These are phyloP conservation scores for Hygrocybe coccinea DNA, from an alignment of 768 basidiomycete genomes.

Conservation along the genomic window DNA sequence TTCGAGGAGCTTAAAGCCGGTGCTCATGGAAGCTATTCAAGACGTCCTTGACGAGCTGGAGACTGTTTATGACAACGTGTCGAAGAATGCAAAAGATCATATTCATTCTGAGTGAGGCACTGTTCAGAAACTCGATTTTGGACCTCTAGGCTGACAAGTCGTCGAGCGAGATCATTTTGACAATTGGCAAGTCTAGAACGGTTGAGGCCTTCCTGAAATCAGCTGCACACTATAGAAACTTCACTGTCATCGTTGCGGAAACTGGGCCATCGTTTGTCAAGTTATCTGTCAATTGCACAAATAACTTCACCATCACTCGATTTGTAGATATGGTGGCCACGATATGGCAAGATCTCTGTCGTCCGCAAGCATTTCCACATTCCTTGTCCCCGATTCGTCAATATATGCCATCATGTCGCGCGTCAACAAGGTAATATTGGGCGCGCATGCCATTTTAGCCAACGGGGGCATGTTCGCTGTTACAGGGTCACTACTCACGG, in stretches of 20 bases:
- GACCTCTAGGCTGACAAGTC: neutral
- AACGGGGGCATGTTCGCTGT: constrained; percentile 95
- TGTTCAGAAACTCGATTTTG: neutral
- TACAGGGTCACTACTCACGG: constrained; percentile 78
- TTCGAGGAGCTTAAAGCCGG: constrained; percentile 76
- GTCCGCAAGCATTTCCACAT: constrained; percentile 81
- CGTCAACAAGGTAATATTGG: constrained; percentile 93
- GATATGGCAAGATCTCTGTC: constrained; percentile 81
- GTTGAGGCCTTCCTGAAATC: constrained; percentile 92
- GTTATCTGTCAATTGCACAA: constrained; percentile 30
- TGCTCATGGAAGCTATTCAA: constrained; percentile 94
- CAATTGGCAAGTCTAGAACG: constrained; percentile 89
- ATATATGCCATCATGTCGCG: constrained; percentile 95
- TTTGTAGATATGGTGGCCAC: constrained; percentile 71
- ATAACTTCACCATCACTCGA: constrained; percentile 3
- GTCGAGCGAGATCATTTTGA: constrained; percentile 88
- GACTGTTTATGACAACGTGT: constrained; percentile 91
- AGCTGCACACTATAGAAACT: constrained; percentile 85
- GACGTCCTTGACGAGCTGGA: constrained; percentile 95
- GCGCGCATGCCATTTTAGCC: constrained; percentile 92
- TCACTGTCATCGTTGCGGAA: constrained; percentile 94
- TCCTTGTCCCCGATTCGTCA: constrained; percentile 94
- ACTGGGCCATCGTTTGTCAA: constrained; percentile 83
- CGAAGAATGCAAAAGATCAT: constrained; percentile 91
- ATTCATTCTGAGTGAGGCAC: constrained; percentile 93